Evolutionary conservation across 2,329 filamentous ascomycete species (phyloP).

Genomic region (Dothistroma pini): DNA sequence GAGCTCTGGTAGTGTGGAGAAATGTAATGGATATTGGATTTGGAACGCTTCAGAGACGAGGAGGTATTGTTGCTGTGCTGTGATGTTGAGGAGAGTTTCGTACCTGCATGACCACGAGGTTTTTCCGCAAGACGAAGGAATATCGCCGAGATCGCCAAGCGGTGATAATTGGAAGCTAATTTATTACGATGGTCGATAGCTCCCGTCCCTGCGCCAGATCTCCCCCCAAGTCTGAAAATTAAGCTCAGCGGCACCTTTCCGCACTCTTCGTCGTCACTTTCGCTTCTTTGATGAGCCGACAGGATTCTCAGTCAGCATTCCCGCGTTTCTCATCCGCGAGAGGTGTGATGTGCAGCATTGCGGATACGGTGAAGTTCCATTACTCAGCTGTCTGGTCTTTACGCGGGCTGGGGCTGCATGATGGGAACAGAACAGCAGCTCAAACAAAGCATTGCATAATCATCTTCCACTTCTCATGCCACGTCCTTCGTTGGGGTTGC

Average conservation of each 20-base stretch:
- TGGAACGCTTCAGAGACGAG: background rate
- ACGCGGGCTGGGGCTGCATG: too few relatives aligned
- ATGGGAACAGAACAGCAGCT: background rate
- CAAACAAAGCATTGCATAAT: background rate
- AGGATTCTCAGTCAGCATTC: background rate
- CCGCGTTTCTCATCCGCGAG: too few relatives aligned
- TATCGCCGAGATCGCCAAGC: too few relatives aligned
- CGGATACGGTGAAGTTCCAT: too few relatives aligned
- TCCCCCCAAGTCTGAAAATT: too few relatives aligned
- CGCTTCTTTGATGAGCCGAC: background rate
- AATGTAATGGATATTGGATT: background rate
- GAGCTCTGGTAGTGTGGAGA: background rate
- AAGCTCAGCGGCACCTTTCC: background rate
- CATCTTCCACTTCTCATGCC: background rate
- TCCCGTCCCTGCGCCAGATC: too few relatives aligned
- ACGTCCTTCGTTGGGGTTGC: too few relatives aligned
- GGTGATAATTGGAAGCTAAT: background rate
- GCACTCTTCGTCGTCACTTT: background rate
- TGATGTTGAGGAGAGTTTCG: background rate
- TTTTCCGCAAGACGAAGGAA: background rate
- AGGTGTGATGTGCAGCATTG: too few relatives aligned
- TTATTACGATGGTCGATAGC: too few relatives aligned
- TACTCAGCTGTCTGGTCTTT: too few relatives aligned
- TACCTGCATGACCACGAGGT: background rate
- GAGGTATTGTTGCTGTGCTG: background rate